These are phyloP conservation scores for Nemania abortiva DNA, from an alignment of 2,329 filamentous ascomycete genomes.

Conservation along the genomic window DNA sequence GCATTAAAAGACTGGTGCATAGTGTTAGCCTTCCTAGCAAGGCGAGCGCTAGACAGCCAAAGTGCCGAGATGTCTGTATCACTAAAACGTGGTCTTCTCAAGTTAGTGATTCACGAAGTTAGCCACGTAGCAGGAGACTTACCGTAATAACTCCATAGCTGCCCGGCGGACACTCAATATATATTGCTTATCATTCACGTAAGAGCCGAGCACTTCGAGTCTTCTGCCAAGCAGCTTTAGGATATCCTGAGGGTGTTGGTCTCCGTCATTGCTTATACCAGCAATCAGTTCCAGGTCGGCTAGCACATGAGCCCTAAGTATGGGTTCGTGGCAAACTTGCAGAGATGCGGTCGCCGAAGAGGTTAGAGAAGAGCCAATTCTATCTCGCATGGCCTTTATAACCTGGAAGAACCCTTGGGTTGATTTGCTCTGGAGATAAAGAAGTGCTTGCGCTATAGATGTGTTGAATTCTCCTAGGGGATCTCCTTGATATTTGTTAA, in stretches of 20 bases:
- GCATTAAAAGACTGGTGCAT: constrained; percentile 93
- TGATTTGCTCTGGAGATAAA: constrained; percentile 68
- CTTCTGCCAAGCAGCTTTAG: constrained; percentile 75
- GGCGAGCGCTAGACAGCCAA: constrained; percentile 86
- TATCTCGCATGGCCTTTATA: constrained; percentile 75
- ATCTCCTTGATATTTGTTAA: constrained; percentile 65
- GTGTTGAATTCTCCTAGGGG: constrained; percentile 80
- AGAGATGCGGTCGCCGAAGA: constrained; percentile 82
- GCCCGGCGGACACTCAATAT: constrained; percentile 87
- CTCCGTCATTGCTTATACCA: constrained; percentile 58
- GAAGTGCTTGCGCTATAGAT: constrained; percentile 76
- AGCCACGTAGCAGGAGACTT: constrained; percentile 51
- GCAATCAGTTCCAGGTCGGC: constrained; percentile 87
- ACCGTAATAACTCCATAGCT: constrained; percentile 83
- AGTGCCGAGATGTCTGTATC: constrained; percentile 81
- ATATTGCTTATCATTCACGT: constrained; percentile 93
- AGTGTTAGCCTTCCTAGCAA: constrained; percentile 87
- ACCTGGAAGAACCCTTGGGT: constrained; percentile 64
- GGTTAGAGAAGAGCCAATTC: constrained; percentile 80
- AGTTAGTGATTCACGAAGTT: constrained; percentile 48
- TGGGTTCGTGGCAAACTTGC: constrained; percentile 83
- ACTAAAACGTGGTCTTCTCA: constrained; percentile 67
- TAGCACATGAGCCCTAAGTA: constrained; percentile 88
- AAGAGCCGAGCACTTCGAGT: constrained; percentile 90
- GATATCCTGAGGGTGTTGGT: constrained; percentile 55